Evolutionary conservation across 345 rosid genomes (phyloP), one percentile per base, ranked within the genome.

Genomic region (Acer campestre): DNA sequence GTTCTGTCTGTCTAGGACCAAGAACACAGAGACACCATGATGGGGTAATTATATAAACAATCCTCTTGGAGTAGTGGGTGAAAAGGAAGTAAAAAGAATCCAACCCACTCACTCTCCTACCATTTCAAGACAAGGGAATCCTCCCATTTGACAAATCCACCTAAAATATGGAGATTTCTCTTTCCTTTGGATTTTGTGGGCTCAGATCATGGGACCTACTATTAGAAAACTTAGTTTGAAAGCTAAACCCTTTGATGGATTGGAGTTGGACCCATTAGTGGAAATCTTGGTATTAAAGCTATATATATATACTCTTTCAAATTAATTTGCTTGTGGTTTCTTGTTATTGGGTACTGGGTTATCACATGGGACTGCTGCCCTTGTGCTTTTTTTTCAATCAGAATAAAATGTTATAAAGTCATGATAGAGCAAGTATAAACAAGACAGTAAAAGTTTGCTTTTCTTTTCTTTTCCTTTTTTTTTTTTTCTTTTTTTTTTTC

Each of bases 151-250:
- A 78, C 81, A 85, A 77, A 85, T 78, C 80, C 78, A 79, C 86
- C 75, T 79, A 68, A 83, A 85, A 80, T 79, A 78, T 77, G 84
- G 86, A 83, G 85, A 89, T 82, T 71, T 82, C 85, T 84, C 87
- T 86, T 88, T 88, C 90, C 80, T 69, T 75, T 73, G 85, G 92
- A 91, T 89, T 84, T 88, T 84, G 92, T 90, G 87, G 91, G 90
- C 82, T 84, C 83, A 61, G 40, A 78, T 74, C 81, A 79, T 75
- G 84, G 88, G 82, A 27, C 84, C 91, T 75, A 80, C 82, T 74
- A 46, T 65, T 68, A 44, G 84, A 73, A 81, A 82, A 81, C 88
- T 88, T 81, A 80, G 83, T 71, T 70, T 48, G 80, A 86, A 87
- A 87, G 88, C 71, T 85, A 79, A 82, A 71, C 80, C 81, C 75